Base-by-base conservation (phyloP, 148 eudicot species). In the Amaranthus palmeri region DNA sequence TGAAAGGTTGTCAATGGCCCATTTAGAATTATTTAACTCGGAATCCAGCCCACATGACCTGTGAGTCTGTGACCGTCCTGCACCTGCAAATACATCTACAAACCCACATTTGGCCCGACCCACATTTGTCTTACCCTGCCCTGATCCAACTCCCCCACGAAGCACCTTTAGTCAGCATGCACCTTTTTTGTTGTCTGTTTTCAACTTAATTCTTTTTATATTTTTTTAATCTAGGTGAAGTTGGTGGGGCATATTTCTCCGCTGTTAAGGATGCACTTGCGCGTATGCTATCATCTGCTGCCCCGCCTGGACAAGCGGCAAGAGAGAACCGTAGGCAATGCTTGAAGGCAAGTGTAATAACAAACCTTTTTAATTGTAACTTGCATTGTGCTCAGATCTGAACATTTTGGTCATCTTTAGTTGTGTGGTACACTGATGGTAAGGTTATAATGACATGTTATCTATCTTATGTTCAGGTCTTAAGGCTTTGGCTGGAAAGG, bases 271-370 rank as follows among this genome's bases (percentile, higher is more conserved):
- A 92, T 60, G 74, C 83, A 42, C 85, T 96, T 81, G 86, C 83
- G 25, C 99, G 99, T 53, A 80, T 96, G 52, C 60, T 96, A 69
- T 81, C 83, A 64, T 92, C 97, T 86, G 99, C 99, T 82, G 99
- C 99, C 72, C 99, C 99, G 59, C 81, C 93, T 76, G 95, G 99
- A 68, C 85, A 91, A 82, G 87, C 88, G 74, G 88, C 85, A 54
- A 86, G 79, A 78, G 99, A 92, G 82, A 96, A 96, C 74, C 96
- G 96, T 74, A 82, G 85, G 81, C 99, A 96, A 76, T 96, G 99
- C 77, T 80, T 90, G 84, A 96, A 96, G 91, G 99, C 74, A 72
- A 86, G 90, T 68, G 60, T n/a, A 72, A 47, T 63, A 10, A 11
- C 36, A 10, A 64, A 10, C 42, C 43, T 72, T 61, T 67, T n/a